Evolutionary conservation across 495 filamentous ascomycete genomes (phyloP), one percentile per base, ranked within the genome.

Genomic region (Pyrenula aspistea): DNA sequence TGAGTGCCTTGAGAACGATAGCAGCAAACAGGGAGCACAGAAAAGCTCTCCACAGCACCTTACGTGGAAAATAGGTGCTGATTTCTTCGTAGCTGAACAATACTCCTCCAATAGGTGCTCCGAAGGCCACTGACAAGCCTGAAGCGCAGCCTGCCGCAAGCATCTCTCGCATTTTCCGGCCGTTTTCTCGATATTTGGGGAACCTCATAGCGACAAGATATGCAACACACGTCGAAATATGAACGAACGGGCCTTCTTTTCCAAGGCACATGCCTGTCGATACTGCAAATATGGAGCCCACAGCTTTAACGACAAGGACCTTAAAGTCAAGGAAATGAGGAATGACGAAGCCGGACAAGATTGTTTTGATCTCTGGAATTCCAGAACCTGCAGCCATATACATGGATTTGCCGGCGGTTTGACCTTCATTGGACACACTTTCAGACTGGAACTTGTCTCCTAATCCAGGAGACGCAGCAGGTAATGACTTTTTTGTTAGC

Each of bases 281-380:
- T 1, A 83, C 79, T 0, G 78, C 78, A 55, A 83, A 80, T 47
- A 75, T 63, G 21, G 77, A 70, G 19, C 79, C 79, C n/a, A 81
- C 66, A 4, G 73, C 79, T 66, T 83, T 82, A 49, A 81, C 70
- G 24, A 77, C 22, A 20, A 83, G 70, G 19, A 83, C 77, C 56
- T 78, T 78, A 56, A 77, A 63, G 56, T 75, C 72, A 15, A 83
- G 68, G 51, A 81, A 77, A 56, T 77, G 68, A 10, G 78, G 79
- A 24, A 82, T 82, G 20, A 79, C 77, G 56, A 80, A 81, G n/a
- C 79, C 79, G 24, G 77, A 80, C 2, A 83, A 62, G 36, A 82
- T 76, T 3, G 78, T 80, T 61, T 82, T 81, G 67, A 82, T 82
- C 63, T 83, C 79, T 0, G 79, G 79, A 49, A 81, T 83, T 12